Evolutionary conservation across 2,329 filamentous ascomycete genomes (phyloP).

Genomic region (Knoxdaviesia proteae): DNA sequence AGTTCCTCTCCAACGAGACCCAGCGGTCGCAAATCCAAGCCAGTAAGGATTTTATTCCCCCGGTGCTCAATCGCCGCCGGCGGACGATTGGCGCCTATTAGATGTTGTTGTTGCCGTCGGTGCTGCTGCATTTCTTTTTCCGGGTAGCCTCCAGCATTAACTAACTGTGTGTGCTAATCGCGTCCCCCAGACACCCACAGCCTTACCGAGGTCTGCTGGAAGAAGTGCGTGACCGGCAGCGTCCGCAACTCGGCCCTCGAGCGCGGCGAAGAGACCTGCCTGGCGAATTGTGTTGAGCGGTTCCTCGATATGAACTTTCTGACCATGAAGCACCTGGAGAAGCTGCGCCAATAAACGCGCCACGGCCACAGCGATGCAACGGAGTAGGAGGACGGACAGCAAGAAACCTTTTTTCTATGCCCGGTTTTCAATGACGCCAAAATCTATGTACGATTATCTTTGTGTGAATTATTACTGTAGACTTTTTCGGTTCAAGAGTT

Average conservation of each 20-base stretch:
- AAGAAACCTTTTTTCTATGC: no score
- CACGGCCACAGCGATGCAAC: not conserved
- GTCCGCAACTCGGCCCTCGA: conserved; percentile 58
- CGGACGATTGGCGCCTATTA: no score
- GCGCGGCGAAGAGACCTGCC: conserved; percentile 57
- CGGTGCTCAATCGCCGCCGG: not conserved
- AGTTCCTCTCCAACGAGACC: conserved; percentile 65
- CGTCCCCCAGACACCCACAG: conserved; percentile 25
- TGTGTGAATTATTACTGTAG: not conserved
- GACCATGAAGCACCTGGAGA: conserved; percentile 70
- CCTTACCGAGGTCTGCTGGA: conserved; percentile 67
- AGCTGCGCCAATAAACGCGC: conserved; percentile 17
- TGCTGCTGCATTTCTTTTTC: not conserved
- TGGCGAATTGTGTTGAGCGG: conserved; percentile 81
- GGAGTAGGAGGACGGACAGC: not conserved
- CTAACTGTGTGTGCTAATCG: not conserved
- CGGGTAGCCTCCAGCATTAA: not conserved
- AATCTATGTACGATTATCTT: conserved; percentile 3
- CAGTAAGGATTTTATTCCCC: conserved; percentile 25
- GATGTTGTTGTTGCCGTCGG: not conserved
- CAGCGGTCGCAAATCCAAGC: conserved; percentile 54
- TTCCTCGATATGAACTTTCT: conserved; percentile 78
- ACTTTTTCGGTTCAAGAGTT: no score
- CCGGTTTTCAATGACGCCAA: not conserved
- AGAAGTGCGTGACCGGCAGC: conserved; percentile 65